Conservation (phyloP, 2,329 filamentous ascomycete species). For the Microsporum ferrugineum region DNA sequence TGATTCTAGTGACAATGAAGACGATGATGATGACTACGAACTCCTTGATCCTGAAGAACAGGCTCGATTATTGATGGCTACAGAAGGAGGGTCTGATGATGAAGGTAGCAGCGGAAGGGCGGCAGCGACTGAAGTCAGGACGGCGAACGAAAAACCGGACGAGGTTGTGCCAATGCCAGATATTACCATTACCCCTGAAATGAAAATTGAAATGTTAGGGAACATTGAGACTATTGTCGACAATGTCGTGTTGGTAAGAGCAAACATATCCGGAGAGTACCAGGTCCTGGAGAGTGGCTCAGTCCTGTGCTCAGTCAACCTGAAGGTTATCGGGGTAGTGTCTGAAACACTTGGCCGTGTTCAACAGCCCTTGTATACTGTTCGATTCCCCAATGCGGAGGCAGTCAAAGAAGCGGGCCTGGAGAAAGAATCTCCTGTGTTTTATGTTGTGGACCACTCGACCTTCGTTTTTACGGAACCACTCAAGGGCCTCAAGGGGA, state of each 20-base stretch:
- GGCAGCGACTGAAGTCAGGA: conserved; percentile 49
- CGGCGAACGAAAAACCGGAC: conserved; percentile 65
- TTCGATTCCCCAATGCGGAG: conserved; percentile 58
- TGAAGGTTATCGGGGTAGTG: conserved; percentile 68
- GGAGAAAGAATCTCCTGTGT: conserved; percentile 58
- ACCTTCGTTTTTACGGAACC: conserved; percentile 78
- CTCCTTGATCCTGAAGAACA: conserved; percentile 71
- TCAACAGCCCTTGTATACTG: conserved; percentile 72
- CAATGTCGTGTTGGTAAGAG: conserved; percentile 66
- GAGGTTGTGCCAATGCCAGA: conserved; percentile 61
- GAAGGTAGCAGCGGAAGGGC: conserved; percentile 50
- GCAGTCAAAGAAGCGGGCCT: conserved; percentile 59
- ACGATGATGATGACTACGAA: conserved; percentile 52
- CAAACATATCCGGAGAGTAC: conserved; percentile 66
- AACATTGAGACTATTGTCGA: conserved; percentile 66
- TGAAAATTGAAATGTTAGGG: conserved; percentile 66
- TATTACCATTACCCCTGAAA: conserved; percentile 63
- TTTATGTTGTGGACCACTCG: conserved; percentile 68
- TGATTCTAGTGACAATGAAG: conserved; percentile 42
- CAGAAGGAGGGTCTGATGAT: conserved; percentile 67
- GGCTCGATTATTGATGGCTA: conserved; percentile 73
- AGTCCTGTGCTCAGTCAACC: conserved; percentile 64
- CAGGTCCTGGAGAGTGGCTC: conserved; percentile 76
- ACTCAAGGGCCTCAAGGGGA: conserved; percentile 68
- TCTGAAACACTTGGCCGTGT: conserved; percentile 78